Base-by-base conservation (phyloP, 1,139 yeast species). In the Geotrichum citri-aurantii region DNA sequence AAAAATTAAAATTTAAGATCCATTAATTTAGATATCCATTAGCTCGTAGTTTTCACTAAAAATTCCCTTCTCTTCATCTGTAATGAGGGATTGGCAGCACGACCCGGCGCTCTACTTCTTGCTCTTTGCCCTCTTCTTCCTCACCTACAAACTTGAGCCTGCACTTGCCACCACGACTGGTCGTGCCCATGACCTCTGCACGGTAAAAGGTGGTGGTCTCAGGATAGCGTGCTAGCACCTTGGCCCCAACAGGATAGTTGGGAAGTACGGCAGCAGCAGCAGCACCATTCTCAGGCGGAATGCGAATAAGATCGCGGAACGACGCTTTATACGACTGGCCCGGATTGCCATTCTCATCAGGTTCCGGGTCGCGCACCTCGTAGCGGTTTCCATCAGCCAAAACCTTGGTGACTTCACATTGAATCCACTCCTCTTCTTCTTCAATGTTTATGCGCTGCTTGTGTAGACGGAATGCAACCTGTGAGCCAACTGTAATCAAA, bases 121-220 rank as follows among this genome's bases (percentile, higher is more conserved):
- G 93, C 69, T 92, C 97, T 72, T 93, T 93, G 58, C 89, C 93
- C 1, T 85, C 96, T 68, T 95, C 99, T 68, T 93, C 99, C 71
- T 93, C 99, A 7, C 99, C 99, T 67, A 95, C 99, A 68, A 95
- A 95, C 67, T 84, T 82, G 58, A 95, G 78, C 65, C 89, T 75
- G 64, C 96, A 95, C 19, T 79, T 81, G 0, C 95, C 91, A 65
- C 86, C 93, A 64, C 88, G 79, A 19, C 44, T 37, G 62, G 83
- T 83, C 57, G 83, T 79, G 0, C 96, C 92, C 47, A 85, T 86
- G 3, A 95, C 98, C 56, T 89, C 88, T 0, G 99, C 99, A 2
- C 95, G 88, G 69, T 93, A 95, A 67, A 93, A 95, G 0, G 98
- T 92, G 0, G 99, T 95, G 0, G 99, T 95, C 66, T 95, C 99